Base-by-base conservation (phyloP, 192 early-diverging fungal species). In the Podila verticillata region DNA sequence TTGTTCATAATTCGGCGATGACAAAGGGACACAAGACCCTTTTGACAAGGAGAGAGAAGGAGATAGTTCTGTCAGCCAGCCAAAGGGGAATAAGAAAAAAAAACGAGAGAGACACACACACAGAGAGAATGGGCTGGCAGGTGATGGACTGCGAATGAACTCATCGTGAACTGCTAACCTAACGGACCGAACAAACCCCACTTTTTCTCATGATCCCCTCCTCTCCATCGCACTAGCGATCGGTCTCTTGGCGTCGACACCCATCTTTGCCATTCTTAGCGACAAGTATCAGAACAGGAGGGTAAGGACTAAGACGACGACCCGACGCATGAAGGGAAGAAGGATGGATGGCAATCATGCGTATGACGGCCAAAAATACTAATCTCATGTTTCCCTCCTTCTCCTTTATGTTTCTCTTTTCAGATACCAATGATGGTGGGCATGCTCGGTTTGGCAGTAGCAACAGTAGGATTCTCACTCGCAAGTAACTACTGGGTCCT, bases 351-450 rank as follows among this genome's bases (percentile, higher is more conserved):
- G 39, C 39, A 44, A 15, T 44, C 39, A 44, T 44, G 39, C 17
- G 39, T 44, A 44, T 44, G 39, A 51, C 2, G 10, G 24, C 5
- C 51, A 54, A 26, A 20, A 54, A 54, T 54, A 24, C 51, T 54
- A 24, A n/a, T 54, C 51, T 26, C n/a, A 7, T 26, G 22, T 34
- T 34, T 44, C 10, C 17, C 39, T 36, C 35, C 4, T 15, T 44
- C 12, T 44, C 39, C 39, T 15, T 17, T 15, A 44, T 44, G 36
- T 8, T 15, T 15, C 13, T 44, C 17, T 54, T 56, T n/a, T 0
- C 57, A 84, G 83, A 72, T 89, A 81, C 93, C 92, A 30, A 95
- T 94, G 92, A 86, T 93, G 63, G 57, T 90, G 34, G 91, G 92
- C 15, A 89, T 95, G 79, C 36, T 89, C 10, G 88, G 90, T 8